Evolutionary conservation across 2,329 filamentous ascomycete species (phyloP).

Genomic region (Penicillium sp.): DNA sequence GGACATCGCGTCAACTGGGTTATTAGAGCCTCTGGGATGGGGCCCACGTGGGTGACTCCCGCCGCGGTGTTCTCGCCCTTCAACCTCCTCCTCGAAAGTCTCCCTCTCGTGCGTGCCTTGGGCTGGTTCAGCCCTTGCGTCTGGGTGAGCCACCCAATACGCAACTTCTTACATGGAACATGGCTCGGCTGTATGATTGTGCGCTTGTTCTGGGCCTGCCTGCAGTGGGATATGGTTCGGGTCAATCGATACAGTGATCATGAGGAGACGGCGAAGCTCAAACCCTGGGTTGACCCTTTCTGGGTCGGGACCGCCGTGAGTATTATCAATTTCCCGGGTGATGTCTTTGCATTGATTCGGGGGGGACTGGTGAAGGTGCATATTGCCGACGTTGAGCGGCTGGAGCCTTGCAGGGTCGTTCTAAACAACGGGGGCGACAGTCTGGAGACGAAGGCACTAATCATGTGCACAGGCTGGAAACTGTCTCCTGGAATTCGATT

Average conservation of each 20-base stretch:
- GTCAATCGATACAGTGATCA: constrained; percentile 3
- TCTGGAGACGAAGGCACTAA: neutral
- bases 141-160: constrained; percentile 3
- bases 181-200: constrained; percentile 4
- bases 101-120: constrained; percentile 5
- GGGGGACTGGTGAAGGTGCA: constrained; percentile 5
- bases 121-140: constrained; percentile 4
- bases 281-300: neutral
- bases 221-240: constrained; percentile 6
- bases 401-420: constrained; percentile 1
- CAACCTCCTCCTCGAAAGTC: constrained; percentile 6
- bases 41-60: constrained; percentile 15
- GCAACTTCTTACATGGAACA: constrained; percentile 6
- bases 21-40: constrained; percentile 48
- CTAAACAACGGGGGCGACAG: neutral
- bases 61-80: constrained; percentile 3
- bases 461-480: neutral
- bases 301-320: constrained; percentile 1
- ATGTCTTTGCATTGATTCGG: constrained; percentile 5
- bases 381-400: constrained; percentile 7
- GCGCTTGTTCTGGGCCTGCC: constrained; percentile 3
- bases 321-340: constrained; percentile 8
- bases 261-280: constrained; percentile 3
- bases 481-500: constrained; percentile 47
- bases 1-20: constrained; percentile 59